Conservation (phyloP, 1,284 basidiomycete species). For the Puccinia polysora region DNA sequence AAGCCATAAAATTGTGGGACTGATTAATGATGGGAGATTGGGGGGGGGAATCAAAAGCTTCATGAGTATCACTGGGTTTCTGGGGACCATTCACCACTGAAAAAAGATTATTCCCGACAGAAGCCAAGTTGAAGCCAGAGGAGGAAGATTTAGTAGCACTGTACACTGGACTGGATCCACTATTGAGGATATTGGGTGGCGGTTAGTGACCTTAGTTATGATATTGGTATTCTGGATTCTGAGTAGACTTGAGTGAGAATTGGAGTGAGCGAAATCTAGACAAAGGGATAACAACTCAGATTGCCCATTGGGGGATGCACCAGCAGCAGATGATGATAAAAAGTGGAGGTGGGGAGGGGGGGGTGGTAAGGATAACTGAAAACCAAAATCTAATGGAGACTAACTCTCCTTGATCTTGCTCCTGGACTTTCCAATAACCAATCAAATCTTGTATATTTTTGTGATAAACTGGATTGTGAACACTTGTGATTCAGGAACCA, state of each 20-base stretch:
- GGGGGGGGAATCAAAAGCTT: conserved; percentile 10
- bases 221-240: background rate
- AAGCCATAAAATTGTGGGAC: background rate
- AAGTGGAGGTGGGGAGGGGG: too few relatives aligned
- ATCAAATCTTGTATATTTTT: too few relatives aligned
- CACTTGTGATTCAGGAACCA: too few relatives aligned
- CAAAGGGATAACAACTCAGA: conserved; percentile 1
- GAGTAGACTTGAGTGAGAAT: conserved; percentile 1
- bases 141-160: background rate
- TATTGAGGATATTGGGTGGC: background rate
- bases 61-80: background rate
- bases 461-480: too few relatives aligned
- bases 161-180: background rate
- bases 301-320: background rate
- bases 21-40: conserved; percentile 12
- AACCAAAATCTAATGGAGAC: conserved; percentile 24
- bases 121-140: background rate
- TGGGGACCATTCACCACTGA: background rate
- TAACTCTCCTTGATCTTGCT: too few relatives aligned
- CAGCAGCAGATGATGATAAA: conserved; percentile 6
- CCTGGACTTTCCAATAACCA: too few relatives aligned
- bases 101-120: background rate
- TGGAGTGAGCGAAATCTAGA: background rate
- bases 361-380: conserved; percentile 35
- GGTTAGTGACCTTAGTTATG: conserved; percentile 13